Percentiles rank a stretch among this genome's conserved stretches.
phyloP scores from a whole-genome alignment of 164 flowering plant species.

The Vitis labrusca region DNA sequence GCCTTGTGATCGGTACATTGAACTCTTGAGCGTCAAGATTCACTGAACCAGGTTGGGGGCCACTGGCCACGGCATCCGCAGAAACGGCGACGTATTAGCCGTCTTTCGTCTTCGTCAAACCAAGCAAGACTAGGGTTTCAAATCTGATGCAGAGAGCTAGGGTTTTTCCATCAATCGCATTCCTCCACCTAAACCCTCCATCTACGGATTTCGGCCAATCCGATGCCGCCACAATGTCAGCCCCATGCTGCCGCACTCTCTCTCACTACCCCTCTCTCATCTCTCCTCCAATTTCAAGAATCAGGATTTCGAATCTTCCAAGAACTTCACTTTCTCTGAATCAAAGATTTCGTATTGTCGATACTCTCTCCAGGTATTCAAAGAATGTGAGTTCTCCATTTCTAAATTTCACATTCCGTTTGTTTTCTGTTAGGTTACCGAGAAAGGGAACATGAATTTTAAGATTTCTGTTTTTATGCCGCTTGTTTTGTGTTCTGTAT shows the following conservation, averaged over 20 bases:
- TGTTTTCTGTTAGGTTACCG: background rate
- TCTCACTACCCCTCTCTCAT: background rate
- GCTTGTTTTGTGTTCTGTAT: too few relatives aligned
- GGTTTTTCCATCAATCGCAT: background rate
- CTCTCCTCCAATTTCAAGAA: constrained; percentile 1
- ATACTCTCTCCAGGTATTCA: constrained; percentile 3
- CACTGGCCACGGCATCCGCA: too few relatives aligned
- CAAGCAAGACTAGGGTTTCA: background rate
- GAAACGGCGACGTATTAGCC: too few relatives aligned
- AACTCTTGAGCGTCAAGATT: too few relatives aligned
- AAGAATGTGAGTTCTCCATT: constrained; percentile 8
- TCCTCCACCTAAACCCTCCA: too few relatives aligned
- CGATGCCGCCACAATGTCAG: constrained; percentile 15
- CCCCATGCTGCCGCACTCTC: constrained; percentile 7
- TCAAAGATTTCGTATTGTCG: background rate
- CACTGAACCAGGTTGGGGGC: too few relatives aligned
- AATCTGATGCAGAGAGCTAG: background rate
- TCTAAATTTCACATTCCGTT: background rate
- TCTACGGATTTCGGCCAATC: constrained; percentile 8
- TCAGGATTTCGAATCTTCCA: constrained; percentile 5
- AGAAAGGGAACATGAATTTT: too few relatives aligned
- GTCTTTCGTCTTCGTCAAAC: too few relatives aligned
- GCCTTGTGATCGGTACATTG: too few relatives aligned
- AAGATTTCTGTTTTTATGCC: too few relatives aligned
- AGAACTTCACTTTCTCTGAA: background rate